phyloP scores from a whole-genome alignment of 345 rosid species.

The Lagerstroemia speciosa region DNA sequence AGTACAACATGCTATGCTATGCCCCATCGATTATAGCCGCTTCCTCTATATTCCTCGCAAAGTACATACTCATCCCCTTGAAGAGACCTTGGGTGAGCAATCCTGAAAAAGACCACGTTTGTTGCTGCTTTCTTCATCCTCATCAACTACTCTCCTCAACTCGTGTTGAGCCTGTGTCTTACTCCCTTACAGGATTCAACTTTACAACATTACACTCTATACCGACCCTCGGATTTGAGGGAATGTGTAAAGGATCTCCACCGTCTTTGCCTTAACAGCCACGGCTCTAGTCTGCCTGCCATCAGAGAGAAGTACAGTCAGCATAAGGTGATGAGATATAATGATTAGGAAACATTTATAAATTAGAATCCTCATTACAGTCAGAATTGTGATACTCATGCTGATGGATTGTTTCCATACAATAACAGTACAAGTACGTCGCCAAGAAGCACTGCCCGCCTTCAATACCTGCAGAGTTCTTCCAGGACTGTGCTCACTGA shows the following conservation, averaged over 20 bases:
- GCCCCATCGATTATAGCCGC: constrained; percentile 80
- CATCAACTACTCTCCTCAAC: neutral
- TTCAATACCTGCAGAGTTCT: constrained; percentile 55
- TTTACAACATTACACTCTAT: constrained; percentile 76
- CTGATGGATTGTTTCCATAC: neutral
- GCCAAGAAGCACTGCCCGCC: constrained; percentile 76
- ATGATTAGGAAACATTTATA: neutral
- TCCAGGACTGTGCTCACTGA: constrained; percentile 28
- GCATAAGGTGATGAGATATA: constrained; percentile 49
- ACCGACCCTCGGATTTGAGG: constrained; percentile 52
- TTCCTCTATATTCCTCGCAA: constrained; percentile 79
- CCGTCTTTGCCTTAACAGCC: constrained; percentile 40
- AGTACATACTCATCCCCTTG: constrained; percentile 57
- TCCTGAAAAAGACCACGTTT: neutral
- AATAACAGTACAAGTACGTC: constrained; percentile 64
- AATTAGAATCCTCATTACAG: neutral
- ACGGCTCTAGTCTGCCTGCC: constrained; percentile 51
- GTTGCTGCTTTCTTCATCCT: neutral
- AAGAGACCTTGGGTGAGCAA: constrained; percentile 76
- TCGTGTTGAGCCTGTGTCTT: neutral
- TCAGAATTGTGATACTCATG: neutral
- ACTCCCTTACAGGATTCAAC: constrained; percentile 51
- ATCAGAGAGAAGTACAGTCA: constrained; percentile 81
- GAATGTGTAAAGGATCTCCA: constrained; percentile 68
- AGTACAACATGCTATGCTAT: constrained; percentile 63